Conservation (phyloP, 192 early-diverging fungal species). For the Entomortierella lignicola region DNA sequence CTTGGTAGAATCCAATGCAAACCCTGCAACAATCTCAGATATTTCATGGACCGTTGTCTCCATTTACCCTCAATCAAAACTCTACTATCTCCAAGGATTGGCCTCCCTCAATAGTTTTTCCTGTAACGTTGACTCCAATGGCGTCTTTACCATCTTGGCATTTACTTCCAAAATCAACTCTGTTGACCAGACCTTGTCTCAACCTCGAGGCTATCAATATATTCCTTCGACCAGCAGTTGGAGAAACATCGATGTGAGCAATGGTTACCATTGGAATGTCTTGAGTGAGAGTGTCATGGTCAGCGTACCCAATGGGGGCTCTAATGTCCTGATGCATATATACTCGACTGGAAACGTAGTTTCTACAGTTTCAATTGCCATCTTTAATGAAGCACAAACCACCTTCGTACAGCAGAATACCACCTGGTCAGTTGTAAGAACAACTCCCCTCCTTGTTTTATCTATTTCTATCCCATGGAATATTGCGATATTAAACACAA, state of each 20-base stretch:
- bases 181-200: background rate
- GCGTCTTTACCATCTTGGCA: constrained; percentile 26
- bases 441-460: background rate
- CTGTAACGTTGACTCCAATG: constrained; percentile 16
- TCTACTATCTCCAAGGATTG: constrained; percentile 12
- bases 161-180: background rate
- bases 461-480: background rate
- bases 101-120: background rate
- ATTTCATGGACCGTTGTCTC: constrained; percentile 24
- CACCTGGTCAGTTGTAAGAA: constrained; percentile 18
- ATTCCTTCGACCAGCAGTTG: constrained; percentile 4
- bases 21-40: constrained; percentile 8
- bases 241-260: constrained; percentile 14
- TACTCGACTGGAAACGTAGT: background rate
- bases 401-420: constrained; percentile 4
- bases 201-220: constrained; percentile 14
- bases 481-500: no score
- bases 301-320: background rate
- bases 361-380: background rate
- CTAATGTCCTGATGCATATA: constrained; percentile 11
- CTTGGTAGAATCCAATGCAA: constrained; percentile 24
- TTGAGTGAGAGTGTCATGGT: background rate
- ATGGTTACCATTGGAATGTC: constrained; percentile 14
- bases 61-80: background rate
- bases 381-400: background rate